Evolutionary conservation across 148 eudicot genomes (phyloP).

Genomic region (Mesembryanthemum crystallinum): DNA sequence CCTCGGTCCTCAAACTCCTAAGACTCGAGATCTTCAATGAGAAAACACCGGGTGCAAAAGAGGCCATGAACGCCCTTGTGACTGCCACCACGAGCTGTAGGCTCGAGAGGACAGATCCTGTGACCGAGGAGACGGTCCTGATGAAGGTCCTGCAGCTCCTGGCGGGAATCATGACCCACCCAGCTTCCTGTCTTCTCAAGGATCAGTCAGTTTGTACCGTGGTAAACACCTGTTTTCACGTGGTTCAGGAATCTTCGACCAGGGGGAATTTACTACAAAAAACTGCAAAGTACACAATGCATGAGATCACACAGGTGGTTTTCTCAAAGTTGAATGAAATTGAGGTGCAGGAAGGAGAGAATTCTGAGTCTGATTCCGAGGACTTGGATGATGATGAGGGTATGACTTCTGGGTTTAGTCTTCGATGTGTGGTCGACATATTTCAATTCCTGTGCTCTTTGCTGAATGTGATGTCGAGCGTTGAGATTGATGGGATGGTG

Average conservation of each 20-base stretch:
- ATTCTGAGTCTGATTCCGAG: constrained; percentile 66
- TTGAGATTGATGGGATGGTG: constrained; percentile 43
- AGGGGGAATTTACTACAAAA: constrained; percentile 71
- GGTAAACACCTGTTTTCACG: constrained; percentile 76
- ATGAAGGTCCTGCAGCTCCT: constrained; percentile 62
- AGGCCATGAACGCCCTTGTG: constrained; percentile 50
- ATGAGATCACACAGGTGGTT: constrained; percentile 68
- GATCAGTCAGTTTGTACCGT: constrained; percentile 74
- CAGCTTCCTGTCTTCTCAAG: constrained; percentile 50
- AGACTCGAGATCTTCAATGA: constrained; percentile 60
- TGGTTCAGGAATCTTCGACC: constrained; percentile 60
- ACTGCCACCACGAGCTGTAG: constrained; percentile 63
- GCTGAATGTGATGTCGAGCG: constrained; percentile 64
- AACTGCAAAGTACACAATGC: constrained; percentile 64
- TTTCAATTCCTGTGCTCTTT: constrained; percentile 89
- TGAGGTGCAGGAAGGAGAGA: constrained; percentile 55
- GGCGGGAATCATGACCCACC: constrained; percentile 50
- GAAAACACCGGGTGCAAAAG: constrained; percentile 70
- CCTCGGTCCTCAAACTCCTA: constrained; percentile 62
- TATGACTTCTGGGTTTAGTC: constrained; percentile 48
- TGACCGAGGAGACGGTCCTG: constrained; percentile 61
- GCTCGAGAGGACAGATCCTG: constrained; percentile 57
- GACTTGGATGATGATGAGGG: constrained; percentile 34
- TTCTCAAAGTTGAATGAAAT: constrained; percentile 56
- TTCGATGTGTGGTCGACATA: constrained; percentile 73